Evolutionary conservation across 768 basidiomycete species (phyloP).

Genomic region (Podaxis sp.): DNA sequence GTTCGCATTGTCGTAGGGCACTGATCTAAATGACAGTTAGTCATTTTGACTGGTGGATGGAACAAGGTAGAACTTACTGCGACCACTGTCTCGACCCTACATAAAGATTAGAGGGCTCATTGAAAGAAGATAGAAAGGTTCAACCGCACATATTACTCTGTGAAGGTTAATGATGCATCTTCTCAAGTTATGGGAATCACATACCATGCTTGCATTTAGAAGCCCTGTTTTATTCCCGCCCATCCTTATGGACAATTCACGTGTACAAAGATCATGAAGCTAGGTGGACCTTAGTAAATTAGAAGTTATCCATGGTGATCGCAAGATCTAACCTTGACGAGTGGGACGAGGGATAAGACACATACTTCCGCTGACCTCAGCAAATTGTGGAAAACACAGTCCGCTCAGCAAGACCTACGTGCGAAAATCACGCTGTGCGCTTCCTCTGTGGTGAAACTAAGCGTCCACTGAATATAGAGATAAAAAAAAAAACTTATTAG

Average conservation of each 20-base stretch:
- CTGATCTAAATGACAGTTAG: constrained; percentile 50
- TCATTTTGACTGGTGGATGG: background rate
- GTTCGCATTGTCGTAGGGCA: constrained; percentile 78
- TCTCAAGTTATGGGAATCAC: constrained; percentile 18
- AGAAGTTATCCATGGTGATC: background rate
- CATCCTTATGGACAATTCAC: constrained; percentile 70
- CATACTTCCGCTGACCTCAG: constrained; percentile 41
- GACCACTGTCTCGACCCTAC: constrained; percentile 64
- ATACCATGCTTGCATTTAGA: constrained; percentile 77
- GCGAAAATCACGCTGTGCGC: constrained; percentile 58
- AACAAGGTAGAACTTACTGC: constrained; percentile 47
- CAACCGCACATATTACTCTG: constrained; percentile 66
- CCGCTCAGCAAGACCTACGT: constrained; percentile 38
- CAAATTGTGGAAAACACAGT: background rate
- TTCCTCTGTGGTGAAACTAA: constrained; percentile 45
- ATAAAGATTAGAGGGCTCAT: background rate
- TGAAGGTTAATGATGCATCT: constrained; percentile 9
- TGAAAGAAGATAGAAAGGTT: background rate
- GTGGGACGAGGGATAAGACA: constrained; percentile 70
- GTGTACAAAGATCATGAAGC: constrained; percentile 77
- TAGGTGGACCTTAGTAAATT: constrained; percentile 22
- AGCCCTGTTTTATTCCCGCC: constrained; percentile 78
- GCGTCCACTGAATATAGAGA: constrained; percentile 44
- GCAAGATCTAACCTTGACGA: constrained; percentile 57
- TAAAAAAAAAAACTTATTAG: background rate